Evolutionary conservation across 2,329 filamentous ascomycete genomes (phyloP), one percentile per base, ranked within the genome.

Genomic region (Alternaria dauci): DNA sequence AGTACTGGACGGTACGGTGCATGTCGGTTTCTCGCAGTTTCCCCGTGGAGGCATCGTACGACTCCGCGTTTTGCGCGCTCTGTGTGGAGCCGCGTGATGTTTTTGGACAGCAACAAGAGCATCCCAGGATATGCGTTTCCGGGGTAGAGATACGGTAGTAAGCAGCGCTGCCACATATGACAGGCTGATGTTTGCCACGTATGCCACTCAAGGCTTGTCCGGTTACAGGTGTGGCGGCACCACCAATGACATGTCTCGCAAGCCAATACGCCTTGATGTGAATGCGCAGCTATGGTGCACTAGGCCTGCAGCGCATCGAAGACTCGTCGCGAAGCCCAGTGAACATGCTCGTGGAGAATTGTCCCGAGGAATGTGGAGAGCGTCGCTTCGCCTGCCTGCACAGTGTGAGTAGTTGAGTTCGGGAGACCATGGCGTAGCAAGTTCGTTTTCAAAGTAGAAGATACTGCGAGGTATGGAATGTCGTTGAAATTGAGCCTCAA

Each of bases 401-500:
- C 55, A 47, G 26, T 18, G 38, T 46, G 50, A 34, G 36, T 44
- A 50, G 42, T 25, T n/a, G 20, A 20, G 36, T 34, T 58, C 20
- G 11, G 43, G 28, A 60, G 34, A 39, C 41, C 18, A 42, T 43
- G 54, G 16, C 5, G 28, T 28, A 47, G 23, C 23, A 20, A 28
- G 18, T 8, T 32, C 41, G 16, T 18, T 14, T 14, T 5, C 28
- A 8, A 52, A 25, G 14, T 20, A 23, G 25, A 30, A 41, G 55
- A 42, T 28, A 38, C 26, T 28, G 50, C 32, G 14, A 44, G 18
- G 25, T 51, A 52, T 48, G 48, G 41, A 20, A 46, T 64, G 70
- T 69, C 60, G 70, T 71, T 65, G 61, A 55, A 47, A 52, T 66
- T 67, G 60, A 62, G 62, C 52, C 48, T 52, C 54, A 66, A 67